A percentile compares a stretch with the other conserved stretches of the same genome.
These are phyloP conservation scores for Barbatosphaeria neglecta DNA, from an alignment of 495 filamentous ascomycete genomes.

Conservation along the genomic window DNA sequence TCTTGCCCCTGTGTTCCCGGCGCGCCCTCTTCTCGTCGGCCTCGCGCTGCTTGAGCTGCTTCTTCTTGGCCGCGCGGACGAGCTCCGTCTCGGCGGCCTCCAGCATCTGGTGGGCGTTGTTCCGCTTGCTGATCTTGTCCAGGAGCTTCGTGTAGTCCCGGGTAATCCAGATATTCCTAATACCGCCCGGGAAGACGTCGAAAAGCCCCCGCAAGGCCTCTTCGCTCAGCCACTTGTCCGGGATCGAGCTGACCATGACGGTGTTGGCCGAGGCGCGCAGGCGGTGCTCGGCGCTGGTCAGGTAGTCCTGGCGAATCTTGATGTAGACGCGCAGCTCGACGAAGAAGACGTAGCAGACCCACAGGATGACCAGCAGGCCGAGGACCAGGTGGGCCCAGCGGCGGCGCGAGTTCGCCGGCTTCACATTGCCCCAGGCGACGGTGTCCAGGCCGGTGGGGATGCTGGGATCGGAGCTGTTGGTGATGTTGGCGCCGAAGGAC, in stretches of 20 bases:
- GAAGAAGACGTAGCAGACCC: constrained; percentile 83
- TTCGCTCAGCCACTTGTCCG: constrained; percentile 72
- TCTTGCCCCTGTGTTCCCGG: constrained; percentile 32
- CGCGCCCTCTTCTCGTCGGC: constrained; percentile 52
- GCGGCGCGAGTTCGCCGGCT: constrained; percentile 51
- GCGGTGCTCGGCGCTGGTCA: constrained; percentile 93
- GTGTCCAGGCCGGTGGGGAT: constrained; percentile 55
- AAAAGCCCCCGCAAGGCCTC: constrained; percentile 76
- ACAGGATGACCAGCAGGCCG: constrained; percentile 67
- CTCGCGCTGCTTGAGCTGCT: constrained; percentile 53
- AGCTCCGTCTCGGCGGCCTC: constrained; percentile 79
- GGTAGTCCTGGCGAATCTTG: constrained; percentile 81
- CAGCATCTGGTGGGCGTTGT: constrained; percentile 56
- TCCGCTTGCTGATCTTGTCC: constrained; percentile 72
- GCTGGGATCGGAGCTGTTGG: constrained; percentile 5
- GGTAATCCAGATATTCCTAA: constrained; percentile 95
- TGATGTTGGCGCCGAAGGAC: constrained; percentile 30
- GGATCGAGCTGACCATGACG: constrained; percentile 83
- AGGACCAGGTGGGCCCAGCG: constrained; percentile 86
- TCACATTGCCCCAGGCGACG: constrained; percentile 87
- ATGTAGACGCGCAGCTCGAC: constrained; percentile 83
- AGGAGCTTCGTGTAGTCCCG: constrained; percentile 79
- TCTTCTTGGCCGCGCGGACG: constrained; percentile 65
- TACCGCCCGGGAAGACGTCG: constrained; percentile 91
- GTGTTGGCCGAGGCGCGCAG: constrained; percentile 93